These are phyloP conservation scores for Diaporthe aspalathi DNA, from an alignment of 2,329 filamentous ascomycete species.

Conservation along the genomic window DNA sequence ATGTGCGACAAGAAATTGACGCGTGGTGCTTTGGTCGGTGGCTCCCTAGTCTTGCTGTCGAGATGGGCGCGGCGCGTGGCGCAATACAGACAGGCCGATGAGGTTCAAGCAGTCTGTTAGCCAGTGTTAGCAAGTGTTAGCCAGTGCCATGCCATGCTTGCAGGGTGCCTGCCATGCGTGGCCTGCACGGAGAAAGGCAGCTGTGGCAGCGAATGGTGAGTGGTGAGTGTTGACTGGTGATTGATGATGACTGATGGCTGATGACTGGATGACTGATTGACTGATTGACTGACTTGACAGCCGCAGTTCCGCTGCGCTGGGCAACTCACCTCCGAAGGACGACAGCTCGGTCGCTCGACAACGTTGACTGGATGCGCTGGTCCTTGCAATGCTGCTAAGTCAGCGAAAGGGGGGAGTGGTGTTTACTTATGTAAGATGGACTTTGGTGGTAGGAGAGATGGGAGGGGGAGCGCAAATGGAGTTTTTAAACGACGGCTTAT, in stretches of 20 bases:
- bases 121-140: slow-evolving; percentile 13
- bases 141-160: slow-evolving; percentile 10
- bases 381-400: slow-evolving; percentile 38
- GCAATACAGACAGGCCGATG: slow-evolving; percentile 19
- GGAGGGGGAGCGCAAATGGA: slow-evolving; percentile 16
- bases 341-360: slow-evolving; percentile 30
- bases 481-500: slow-evolving; percentile 31
- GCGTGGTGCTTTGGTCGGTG: slow-evolving; percentile 12
- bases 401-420: slow-evolving; percentile 35
- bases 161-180: not conserved
- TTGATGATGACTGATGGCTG: slow-evolving; percentile 2
- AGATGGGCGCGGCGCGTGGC: slow-evolving; percentile 11
- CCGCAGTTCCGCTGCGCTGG: slow-evolving; percentile 4
- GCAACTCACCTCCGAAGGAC: slow-evolving; percentile 37
- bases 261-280: slow-evolving; percentile 19
- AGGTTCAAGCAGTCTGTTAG: slow-evolving; percentile 2
- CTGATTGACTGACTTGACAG: slow-evolving; percentile 17
- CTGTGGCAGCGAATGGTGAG: no score
- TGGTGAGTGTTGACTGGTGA: not conserved
- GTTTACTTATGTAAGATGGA: slow-evolving; percentile 41
- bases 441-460: slow-evolving; percentile 1
- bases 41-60: no score
- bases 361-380: slow-evolving; percentile 26
- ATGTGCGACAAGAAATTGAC: slow-evolving; percentile 20
- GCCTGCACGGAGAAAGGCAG: not conserved